Percentiles rank a stretch among this genome's conserved stretches.
Conservation (phyloP, 2,329 filamentous ascomycete genomes). For the Colletotrichum destructivum region DNA sequence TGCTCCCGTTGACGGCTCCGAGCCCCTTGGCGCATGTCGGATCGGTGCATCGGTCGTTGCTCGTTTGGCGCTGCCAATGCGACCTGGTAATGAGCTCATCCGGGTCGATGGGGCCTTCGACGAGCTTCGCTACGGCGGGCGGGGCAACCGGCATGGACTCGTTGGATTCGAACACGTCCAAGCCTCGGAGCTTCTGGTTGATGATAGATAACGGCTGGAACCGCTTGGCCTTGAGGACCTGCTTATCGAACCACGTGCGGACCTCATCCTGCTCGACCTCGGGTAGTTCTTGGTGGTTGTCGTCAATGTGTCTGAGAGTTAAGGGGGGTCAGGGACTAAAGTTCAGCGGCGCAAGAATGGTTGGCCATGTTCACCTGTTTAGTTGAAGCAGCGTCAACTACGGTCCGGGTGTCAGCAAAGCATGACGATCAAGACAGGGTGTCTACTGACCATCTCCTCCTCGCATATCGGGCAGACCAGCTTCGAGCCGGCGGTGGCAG, state of each 20-base stretch:
- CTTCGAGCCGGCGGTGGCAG: constrained; percentile 72
- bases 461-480: constrained; percentile 98
- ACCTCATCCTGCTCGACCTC: constrained; percentile 93
- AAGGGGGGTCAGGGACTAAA: constrained; percentile 28
- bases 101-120: constrained; percentile 74
- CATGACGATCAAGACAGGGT: not conserved
- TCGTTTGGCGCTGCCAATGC: constrained; percentile 88
- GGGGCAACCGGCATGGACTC: constrained; percentile 67
- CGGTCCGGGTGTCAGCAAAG: constrained; percentile 40
- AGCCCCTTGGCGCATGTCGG: constrained; percentile 86
- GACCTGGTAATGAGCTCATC: constrained; percentile 90
- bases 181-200: constrained; percentile 92
- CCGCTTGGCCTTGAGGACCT: constrained; percentile 92
- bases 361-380: constrained; percentile 71
- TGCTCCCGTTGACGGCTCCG: constrained; percentile 83
- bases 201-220: constrained; percentile 93
- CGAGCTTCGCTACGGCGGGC: constrained; percentile 54
- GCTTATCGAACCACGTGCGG: constrained; percentile 96
- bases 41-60: constrained; percentile 87
- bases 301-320: constrained; percentile 76
- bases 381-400: constrained; percentile 93
- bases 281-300: constrained; percentile 90
- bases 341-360: constrained; percentile 19
- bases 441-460: constrained; percentile 87
- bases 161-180: constrained; percentile 96